Conservation (phyloP, 495 filamentous ascomycete species). For the Staphylotrichum longicolle region DNA sequence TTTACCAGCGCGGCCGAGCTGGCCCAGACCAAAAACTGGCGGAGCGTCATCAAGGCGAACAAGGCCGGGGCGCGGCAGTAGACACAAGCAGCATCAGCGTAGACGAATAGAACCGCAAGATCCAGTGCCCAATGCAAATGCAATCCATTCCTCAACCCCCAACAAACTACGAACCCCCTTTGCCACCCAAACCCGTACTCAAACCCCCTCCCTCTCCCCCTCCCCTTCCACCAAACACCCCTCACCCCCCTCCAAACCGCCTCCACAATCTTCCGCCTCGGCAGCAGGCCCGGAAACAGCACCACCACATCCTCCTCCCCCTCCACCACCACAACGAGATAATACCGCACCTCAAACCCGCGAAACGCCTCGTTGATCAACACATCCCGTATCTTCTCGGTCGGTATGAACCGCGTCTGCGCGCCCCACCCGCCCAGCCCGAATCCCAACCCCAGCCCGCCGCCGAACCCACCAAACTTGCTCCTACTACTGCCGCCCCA, state of each 20-base stretch:
- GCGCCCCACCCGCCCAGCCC: constrained; percentile 44
- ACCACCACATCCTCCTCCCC: constrained; percentile 86
- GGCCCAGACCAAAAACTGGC: constrained; percentile 38
- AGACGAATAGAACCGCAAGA: constrained; percentile 7
- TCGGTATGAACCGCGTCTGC: constrained; percentile 81
- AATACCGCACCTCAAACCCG: constrained; percentile 88
- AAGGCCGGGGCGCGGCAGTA: constrained; percentile 29
- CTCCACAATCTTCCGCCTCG: constrained; percentile 67
- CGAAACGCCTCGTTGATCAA: constrained; percentile 94
- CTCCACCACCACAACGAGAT: constrained; percentile 86
- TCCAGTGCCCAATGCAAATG: neutral
- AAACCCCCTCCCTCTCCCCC: neutral
- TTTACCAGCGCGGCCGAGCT: constrained; percentile 47
- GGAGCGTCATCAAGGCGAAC: constrained; percentile 31
- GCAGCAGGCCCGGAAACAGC: constrained; percentile 83
- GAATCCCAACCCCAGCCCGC: constrained; percentile 5
- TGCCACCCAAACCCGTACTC: neutral
- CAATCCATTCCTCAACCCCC: neutral
- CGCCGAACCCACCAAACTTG: neutral
- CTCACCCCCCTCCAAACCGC: constrained; percentile 80
- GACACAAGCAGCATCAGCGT: constrained; percentile 14
- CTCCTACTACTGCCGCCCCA: neutral
- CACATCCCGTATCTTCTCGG: constrained; percentile 84
- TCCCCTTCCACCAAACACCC: constrained; percentile 72
- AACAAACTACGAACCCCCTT: neutral